phyloP scores from a whole-genome alignment of 2,329 filamentous ascomycete species.

The Colletotrichum sidae region DNA sequence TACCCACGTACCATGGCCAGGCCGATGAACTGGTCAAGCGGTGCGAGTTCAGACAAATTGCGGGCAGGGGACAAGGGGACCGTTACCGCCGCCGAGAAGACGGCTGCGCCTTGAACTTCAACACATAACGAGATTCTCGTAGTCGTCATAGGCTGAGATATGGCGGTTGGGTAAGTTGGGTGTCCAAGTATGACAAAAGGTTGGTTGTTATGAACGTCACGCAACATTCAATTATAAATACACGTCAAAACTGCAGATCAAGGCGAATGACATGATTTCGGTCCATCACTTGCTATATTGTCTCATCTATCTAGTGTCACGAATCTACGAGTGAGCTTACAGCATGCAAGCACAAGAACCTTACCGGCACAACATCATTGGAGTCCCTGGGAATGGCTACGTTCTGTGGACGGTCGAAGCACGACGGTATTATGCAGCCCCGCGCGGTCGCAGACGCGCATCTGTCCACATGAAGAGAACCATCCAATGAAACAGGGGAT shows the following conservation, averaged over 20 bases:
- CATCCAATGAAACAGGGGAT: constrained; percentile 5
- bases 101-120: no score
- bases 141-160: no score
- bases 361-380: neutral
- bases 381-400: constrained; percentile 20
- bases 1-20: no score
- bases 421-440: constrained; percentile 15
- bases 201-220: no score
- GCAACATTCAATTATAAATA: neutral
- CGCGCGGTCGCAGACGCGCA: neutral
- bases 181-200: no score
- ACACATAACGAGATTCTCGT: no score
- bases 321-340: constrained; percentile 31
- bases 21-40: no score
- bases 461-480: constrained; percentile 10
- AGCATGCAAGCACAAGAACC: constrained; percentile 15
- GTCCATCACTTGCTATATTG: constrained; percentile 33
- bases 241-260: neutral
- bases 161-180: no score
- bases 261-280: constrained; percentile 8
- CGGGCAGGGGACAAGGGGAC: no score
- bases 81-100: no score
- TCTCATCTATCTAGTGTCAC: constrained; percentile 32
- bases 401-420: constrained; percentile 25
- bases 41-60: no score